Base-by-base conservation (phyloP, 345 rosid genomes). In the Raphanus sativus region DNA sequence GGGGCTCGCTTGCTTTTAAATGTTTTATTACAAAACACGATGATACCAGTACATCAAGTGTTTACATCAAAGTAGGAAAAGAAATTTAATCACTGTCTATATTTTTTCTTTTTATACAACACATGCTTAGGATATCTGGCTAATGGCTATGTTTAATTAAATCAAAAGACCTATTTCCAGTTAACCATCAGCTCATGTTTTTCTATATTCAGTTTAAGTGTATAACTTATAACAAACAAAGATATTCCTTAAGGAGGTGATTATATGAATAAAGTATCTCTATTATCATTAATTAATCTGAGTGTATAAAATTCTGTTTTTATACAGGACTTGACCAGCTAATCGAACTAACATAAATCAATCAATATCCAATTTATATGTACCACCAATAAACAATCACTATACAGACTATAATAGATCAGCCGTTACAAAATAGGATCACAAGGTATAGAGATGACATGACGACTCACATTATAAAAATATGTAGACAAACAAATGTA, bases 1-100 rank as follows among this genome's bases (percentile, higher is more conserved):
- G 80, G 66, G 63, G 12, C 64, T 70, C 66, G 29, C 60, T 70
- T 70, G 60, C 71, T 52, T 70, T 40, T 61, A 34, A 24, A 24
- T 67, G 54, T 34, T 62, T 45, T 11, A 54, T 38, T 55, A 54
- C 65, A 70, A 69, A 48, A 62, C 54, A 62, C 58, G 70, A 76
- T 62, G 64, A 21, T 76, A 34, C 2, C 32, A 3, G 62, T 58
- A 8, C 29, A 50, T 33, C 74, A 34, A 69, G 64, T 62, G 48
- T 62, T 50, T 62, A 61, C 55, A 67, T 67, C 67, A 3, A 48
- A 48, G 36, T 42, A 5, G 21, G 21, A n/a, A 38, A 38, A 9
- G 3, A 38, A 38, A 38, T 36, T 5, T 75, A 75, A 62, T 21
- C 25, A 56, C 4, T 58, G 12, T n/a, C 5, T 64, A 33, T 42